Evolutionary conservation across 257 asterid genomes (phyloP).

Genomic region (Asclepias syriaca): DNA sequence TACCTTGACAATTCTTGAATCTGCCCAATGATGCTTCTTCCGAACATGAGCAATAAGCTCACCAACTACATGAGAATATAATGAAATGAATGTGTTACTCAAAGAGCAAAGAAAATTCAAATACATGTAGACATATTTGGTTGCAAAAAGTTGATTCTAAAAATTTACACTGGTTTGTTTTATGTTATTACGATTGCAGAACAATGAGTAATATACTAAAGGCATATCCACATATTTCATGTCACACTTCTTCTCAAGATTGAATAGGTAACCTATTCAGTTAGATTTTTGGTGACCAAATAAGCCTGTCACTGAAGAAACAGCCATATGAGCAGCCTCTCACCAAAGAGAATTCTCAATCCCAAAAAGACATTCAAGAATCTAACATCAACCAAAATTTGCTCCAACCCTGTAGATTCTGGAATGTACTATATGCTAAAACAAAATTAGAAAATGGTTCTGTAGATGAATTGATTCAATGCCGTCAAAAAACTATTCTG

Average conservation of each 20-base stretch:
- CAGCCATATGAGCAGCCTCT: not conserved
- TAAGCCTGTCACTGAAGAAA: not conserved
- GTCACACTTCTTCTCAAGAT: not conserved
- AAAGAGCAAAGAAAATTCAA: not conserved
- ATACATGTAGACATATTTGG: not conserved
- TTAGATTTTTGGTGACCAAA: not conserved
- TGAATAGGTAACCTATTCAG: not conserved
- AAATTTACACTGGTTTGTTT: not conserved
- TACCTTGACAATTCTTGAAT: constrained; percentile 84
- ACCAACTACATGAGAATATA: constrained; percentile 51
- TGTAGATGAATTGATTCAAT: not conserved
- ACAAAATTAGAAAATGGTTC: not conserved
- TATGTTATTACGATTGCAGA: not conserved
- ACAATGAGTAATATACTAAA: not conserved
- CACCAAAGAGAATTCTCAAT: not conserved
- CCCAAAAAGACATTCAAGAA: not conserved
- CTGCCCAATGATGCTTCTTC: constrained; percentile 95
- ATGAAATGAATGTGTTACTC: not conserved
- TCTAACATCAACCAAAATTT: not conserved
- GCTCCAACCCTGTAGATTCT: not conserved
- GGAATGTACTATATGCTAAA: not conserved
- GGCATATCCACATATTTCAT: not conserved
- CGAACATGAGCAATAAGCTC: constrained; percentile 66
- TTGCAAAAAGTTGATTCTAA: not conserved
- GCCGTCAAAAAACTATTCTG: not conserved